Base-by-base conservation (phyloP, 1,284 basidiomycete species). In the Clitocybe nebularis region DNA sequence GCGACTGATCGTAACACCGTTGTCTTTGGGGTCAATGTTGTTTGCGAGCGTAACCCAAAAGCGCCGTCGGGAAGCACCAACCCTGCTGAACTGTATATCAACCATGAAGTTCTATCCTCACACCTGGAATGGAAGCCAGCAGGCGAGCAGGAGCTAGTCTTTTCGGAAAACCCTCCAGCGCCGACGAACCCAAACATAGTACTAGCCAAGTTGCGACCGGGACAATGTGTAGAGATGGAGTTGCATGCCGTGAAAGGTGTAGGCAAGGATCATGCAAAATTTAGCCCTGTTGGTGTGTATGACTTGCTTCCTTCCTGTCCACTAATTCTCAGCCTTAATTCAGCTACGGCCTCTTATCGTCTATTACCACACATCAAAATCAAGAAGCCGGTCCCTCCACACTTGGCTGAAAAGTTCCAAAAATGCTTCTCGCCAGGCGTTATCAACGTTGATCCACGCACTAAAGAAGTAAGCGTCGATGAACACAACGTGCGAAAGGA, bases 201-300 rank as follows among this genome's bases (percentile, higher is more conserved):
- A 16, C 74, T 99, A 21, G 89, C 88, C n/a, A 99, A 99, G 65
- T 69, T 99, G 36, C 72, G 93, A 32, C 95, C 95, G 0, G 95
- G 94, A 3, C 89, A 94, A 61, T 73, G 75, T 36, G 71, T 97
- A 30, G 75, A 88, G 24, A 78, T 94, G 66, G 91, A 97, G 60
- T 60, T 96, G 46, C 94, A 99, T 61, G 94, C 93, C 36, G 74
- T 94, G 46, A 98, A 98, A 61, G 91, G 93, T 5, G 80, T 92
- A n/a, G 94, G 93, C 14, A 92, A 90, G 56, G 93, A 95, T 55
- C 96, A 99, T 59, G 93, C 96, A 30, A 99, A 99, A 61, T 99
- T 90, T 65, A 92, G 83, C 44, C 93, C 96, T n/a, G 96, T 99
- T 39, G 91, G 90, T 90, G 52, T 50, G 89, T 71, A 4, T 13